Percentiles rank a stretch among this genome's conserved stretches.
Conservation (phyloP, 208 protist species). For the Trichomonas vaginalis region DNA sequence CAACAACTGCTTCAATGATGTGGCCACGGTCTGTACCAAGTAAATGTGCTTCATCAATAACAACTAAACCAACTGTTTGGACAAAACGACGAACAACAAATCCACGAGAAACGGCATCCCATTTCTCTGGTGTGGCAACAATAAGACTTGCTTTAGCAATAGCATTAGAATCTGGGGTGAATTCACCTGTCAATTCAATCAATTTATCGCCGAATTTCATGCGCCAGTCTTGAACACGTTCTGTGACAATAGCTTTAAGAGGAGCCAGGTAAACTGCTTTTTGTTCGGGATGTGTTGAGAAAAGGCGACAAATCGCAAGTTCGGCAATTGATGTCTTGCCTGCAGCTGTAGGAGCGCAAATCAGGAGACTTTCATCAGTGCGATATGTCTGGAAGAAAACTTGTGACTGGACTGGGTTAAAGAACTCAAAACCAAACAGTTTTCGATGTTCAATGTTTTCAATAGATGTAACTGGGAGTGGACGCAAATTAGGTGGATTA, state of each 20-base stretch:
- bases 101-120: constrained; percentile 91
- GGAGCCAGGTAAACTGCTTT: constrained; percentile 91
- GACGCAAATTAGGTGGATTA: not conserved
- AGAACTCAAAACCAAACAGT: constrained; percentile 71
- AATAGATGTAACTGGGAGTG: not conserved
- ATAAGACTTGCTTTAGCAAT: constrained; percentile 69
- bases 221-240: constrained; percentile 89
- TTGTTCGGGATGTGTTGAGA: constrained; percentile 54
- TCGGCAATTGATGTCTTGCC: constrained; percentile 97
- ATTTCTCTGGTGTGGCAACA: constrained; percentile 97
- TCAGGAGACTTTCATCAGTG: constrained; percentile 84
- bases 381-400: constrained; percentile 65
- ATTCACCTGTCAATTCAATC: constrained; percentile 87
- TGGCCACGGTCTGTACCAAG: constrained; percentile 92
- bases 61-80: constrained; percentile 70
- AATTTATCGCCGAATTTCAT: constrained; percentile 61
- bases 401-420: constrained; percentile 94
- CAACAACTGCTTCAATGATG: constrained; percentile 90
- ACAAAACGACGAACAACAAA: constrained; percentile 67
- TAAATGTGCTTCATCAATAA: constrained; percentile 96
- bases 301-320: constrained; percentile 82
- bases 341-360: constrained; percentile 79
- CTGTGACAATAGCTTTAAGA: constrained; percentile 94
- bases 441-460: not conserved
- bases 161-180: constrained; percentile 12